These are phyloP conservation scores for Pichia phayaonensis DNA, from an alignment of 805 yeast genomes.

Conservation along the genomic window DNA sequence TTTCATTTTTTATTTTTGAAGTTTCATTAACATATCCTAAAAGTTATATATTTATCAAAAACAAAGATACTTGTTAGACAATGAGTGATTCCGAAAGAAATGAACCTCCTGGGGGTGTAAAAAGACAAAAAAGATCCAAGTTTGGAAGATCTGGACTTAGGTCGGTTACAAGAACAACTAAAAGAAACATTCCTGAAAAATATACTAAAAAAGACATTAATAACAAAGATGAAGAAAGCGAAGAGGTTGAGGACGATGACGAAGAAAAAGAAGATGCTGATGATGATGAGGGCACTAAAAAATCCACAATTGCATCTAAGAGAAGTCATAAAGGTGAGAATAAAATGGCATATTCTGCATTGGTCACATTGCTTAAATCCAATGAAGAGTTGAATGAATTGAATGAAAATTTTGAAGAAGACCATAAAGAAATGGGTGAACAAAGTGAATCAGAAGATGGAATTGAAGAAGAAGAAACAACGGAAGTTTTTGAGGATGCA, in stretches of 20 bases:
- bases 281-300: constrained; percentile 21
- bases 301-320: constrained; percentile 14
- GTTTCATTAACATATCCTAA: neutral
- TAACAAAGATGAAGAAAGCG: constrained; percentile 18
- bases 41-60: neutral
- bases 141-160: constrained; percentile 59
- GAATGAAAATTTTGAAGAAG: constrained; percentile 14
- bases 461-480: constrained; percentile 20
- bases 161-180: constrained; percentile 47
- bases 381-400: constrained; percentile 13
- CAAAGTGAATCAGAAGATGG: constrained; percentile 19
- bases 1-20: neutral
- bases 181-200: constrained; percentile 14
- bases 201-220: constrained; percentile 15
- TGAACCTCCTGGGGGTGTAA: neutral
- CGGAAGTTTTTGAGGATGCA: constrained; percentile 18
- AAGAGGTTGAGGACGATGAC: constrained; percentile 24
- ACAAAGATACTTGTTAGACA: neutral
- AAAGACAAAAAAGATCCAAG: constrained; percentile 21
- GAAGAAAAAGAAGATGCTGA: constrained; percentile 27
- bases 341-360: constrained; percentile 27
- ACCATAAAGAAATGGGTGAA: constrained; percentile 5
- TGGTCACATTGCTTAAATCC: constrained; percentile 20
- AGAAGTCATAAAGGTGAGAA: constrained; percentile 13
- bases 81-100: neutral